Percentiles rank a stretch among this genome's conserved stretches.
phyloP scores from a whole-genome alignment of 768 basidiomycete genomes.

The Boletus insuetus region DNA sequence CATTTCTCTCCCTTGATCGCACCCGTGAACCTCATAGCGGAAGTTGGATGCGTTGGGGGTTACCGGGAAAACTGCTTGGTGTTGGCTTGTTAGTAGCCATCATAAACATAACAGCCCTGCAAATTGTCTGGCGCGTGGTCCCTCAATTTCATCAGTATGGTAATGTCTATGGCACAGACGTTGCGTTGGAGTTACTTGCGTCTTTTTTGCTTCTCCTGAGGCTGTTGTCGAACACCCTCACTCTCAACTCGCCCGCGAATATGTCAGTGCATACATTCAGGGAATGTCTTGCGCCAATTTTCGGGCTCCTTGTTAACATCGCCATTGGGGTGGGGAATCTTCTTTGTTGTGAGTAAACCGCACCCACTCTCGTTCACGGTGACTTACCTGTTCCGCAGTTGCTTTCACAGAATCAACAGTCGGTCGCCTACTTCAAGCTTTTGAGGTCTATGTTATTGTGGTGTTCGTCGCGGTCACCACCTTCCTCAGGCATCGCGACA shows the following conservation, averaged over 20 bases:
- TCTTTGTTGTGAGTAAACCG: slow-evolving; percentile 47
- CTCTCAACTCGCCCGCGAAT: slow-evolving; percentile 34
- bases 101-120: slow-evolving; percentile 50
- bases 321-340: slow-evolving; percentile 57
- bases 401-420: slow-evolving; percentile 65
- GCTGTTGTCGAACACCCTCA: slow-evolving; percentile 53
- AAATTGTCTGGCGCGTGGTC: slow-evolving; percentile 61
- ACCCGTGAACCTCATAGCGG: slow-evolving; percentile 46
- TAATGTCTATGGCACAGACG: slow-evolving; percentile 55
- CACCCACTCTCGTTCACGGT: neutral
- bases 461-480: slow-evolving; percentile 53
- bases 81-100: slow-evolving; percentile 46
- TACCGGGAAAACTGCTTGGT: slow-evolving; percentile 50
- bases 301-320: slow-evolving; percentile 50
- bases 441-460: slow-evolving; percentile 61
- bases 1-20: slow-evolving; percentile 15
- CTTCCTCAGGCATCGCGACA: slow-evolving; percentile 29
- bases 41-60: slow-evolving; percentile 65
- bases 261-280: slow-evolving; percentile 44
- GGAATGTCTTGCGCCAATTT: slow-evolving; percentile 48
- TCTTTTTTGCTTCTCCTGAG: slow-evolving; percentile 62
- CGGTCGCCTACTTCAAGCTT: slow-evolving; percentile 64
- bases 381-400: slow-evolving; percentile 39
- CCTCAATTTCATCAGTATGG: slow-evolving; percentile 36
- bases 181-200: slow-evolving; percentile 54